These are phyloP conservation scores for Parachlorella kessleri DNA, from an alignment of 139 green algal species.

Conservation along the genomic window DNA sequence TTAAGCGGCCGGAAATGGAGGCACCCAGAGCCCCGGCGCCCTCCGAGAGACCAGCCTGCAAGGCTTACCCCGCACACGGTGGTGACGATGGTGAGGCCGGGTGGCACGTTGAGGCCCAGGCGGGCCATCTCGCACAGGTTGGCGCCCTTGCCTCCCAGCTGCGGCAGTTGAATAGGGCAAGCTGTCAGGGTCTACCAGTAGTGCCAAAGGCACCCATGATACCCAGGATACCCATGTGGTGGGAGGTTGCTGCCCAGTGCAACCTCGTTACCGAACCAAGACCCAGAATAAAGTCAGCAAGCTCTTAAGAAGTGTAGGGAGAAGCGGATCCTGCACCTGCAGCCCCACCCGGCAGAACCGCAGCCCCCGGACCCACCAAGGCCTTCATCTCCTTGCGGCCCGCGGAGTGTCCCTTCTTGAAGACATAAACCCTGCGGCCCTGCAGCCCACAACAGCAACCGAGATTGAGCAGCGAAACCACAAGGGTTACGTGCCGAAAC, in stretches of 20 bases:
- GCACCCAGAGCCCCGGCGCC: background rate
- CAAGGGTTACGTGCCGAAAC: no score
- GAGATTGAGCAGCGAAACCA: no score
- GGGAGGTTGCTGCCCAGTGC: no score
- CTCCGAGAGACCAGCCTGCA: background rate
- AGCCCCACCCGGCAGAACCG: no score
- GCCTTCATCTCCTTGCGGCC: conserved; percentile 30
- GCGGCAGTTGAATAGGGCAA: background rate
- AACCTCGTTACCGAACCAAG: no score
- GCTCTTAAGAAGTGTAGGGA: no score
- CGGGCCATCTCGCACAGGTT: conserved; percentile 91
- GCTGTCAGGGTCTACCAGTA: no score
- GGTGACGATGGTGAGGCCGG: conserved; percentile 91
- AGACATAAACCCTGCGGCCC: conserved; percentile 14
- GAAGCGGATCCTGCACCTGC: no score
- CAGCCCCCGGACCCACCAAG: conserved; percentile 20
- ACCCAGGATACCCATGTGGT: no score
- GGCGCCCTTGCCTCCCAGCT: conserved; percentile 60
- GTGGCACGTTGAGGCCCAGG: conserved; percentile 85
- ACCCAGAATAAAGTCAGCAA: no score
- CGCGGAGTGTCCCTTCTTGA: conserved; percentile 23
- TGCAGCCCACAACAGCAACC: no score
- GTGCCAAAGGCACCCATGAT: no score
- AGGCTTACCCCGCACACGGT: conserved; percentile 66
- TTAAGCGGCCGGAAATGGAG: background rate